These are phyloP conservation scores for Ophiobolus disseminans DNA, from an alignment of 2,329 filamentous ascomycete species.

Conservation along the genomic window DNA sequence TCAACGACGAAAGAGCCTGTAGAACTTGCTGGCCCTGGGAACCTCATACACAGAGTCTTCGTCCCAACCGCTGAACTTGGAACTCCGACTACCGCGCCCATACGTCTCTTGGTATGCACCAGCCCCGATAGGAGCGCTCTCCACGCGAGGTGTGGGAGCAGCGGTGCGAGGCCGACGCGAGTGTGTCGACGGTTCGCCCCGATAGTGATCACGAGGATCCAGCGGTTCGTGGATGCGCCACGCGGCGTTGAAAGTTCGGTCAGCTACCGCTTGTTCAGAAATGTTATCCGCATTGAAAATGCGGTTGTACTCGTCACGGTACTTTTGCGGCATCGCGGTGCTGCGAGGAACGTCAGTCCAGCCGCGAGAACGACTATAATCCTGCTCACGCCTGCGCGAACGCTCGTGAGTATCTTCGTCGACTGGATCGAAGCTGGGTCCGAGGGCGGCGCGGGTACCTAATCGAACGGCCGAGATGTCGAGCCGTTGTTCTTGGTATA, in stretches of 20 bases:
- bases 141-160: too few species aligned
- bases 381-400: not conserved
- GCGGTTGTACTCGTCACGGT: conserved; percentile 24
- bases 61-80: too few species aligned
- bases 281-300: conserved; percentile 12
- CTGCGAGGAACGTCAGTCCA: not conserved
- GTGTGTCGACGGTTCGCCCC: too few species aligned
- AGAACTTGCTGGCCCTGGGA: too few species aligned
- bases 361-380: not conserved
- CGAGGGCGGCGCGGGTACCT: conserved; percentile 21
- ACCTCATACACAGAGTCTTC: too few species aligned
- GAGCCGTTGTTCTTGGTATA: conserved; percentile 5
- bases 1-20: too few species aligned
- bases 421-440: conserved; percentile 16
- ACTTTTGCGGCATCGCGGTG: conserved; percentile 13
- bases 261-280: not conserved
- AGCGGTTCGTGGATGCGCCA: too few species aligned
- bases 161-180: too few species aligned
- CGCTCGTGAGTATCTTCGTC: conserved; percentile 3
- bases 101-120: too few species aligned
- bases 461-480: conserved; percentile 14
- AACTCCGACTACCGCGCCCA: too few species aligned
- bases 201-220: too few species aligned
- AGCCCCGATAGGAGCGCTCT: too few species aligned
- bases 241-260: not conserved